phyloP scores from a whole-genome alignment of 2,329 filamentous ascomycete species.

The Verticillium dahliae region DNA sequence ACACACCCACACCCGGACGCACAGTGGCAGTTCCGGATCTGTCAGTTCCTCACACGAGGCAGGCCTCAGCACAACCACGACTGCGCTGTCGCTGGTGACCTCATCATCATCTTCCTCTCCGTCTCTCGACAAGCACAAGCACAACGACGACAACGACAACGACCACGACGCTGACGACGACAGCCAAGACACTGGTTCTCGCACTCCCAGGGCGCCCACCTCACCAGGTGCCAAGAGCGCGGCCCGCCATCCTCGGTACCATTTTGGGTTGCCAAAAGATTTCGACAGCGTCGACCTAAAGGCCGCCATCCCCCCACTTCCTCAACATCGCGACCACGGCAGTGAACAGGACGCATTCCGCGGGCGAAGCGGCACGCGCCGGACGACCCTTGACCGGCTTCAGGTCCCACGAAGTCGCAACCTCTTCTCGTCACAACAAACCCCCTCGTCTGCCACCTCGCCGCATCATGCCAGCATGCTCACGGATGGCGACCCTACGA shows the following conservation, averaged over 20 bases:
- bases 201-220: background rate
- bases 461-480: background rate
- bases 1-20: conserved; percentile 18
- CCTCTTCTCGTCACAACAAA: background rate
- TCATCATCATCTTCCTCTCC: background rate
- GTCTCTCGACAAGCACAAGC: background rate
- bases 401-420: background rate
- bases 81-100: background rate
- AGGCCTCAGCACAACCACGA: conserved; percentile 1
- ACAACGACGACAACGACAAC: background rate
- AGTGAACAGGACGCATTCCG: background rate
- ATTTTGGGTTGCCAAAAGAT: background rate
- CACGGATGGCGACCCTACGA: background rate
- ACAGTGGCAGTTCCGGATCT: conserved; percentile 19
- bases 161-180: background rate
- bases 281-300: background rate
- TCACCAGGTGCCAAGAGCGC: background rate
- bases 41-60: conserved; percentile 15
- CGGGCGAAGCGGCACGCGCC: background rate
- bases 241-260: background rate
- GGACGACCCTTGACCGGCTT: background rate
- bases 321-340: background rate
- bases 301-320: background rate
- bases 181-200: background rate
- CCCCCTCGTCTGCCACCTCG: background rate